Conservation (phyloP, 2,329 filamentous ascomycete species). For the Endocalyx cinctus region DNA sequence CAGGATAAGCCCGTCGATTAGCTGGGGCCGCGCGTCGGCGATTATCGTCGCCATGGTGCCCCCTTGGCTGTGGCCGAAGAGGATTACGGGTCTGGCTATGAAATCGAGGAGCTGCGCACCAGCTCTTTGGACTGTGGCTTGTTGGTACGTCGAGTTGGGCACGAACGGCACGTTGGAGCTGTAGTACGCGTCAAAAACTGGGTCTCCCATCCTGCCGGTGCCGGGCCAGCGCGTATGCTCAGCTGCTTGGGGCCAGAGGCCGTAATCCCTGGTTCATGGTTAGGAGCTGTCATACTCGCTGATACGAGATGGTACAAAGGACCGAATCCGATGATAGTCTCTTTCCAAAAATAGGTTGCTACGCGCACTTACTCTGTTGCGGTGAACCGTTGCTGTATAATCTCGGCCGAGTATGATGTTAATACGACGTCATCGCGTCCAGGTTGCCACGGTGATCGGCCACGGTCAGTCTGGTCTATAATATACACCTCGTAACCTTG, state of each 20-base stretch:
- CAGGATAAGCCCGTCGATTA: conserved; percentile 36
- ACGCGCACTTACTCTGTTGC: too few species aligned
- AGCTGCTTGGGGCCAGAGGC: conserved; percentile 34
- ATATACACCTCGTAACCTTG: conserved; percentile 44
- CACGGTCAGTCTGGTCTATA: conserved; percentile 41
- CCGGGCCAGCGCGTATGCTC: conserved; percentile 41
- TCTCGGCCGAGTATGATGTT: conserved; percentile 27
- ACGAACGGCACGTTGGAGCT: conserved; percentile 34
- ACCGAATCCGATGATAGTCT: too few species aligned
- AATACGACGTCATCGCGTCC: conserved; percentile 18
- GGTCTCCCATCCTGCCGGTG: conserved; percentile 32
- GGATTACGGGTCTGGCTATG: conserved; percentile 35
- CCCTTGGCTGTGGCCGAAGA: conserved; percentile 43
- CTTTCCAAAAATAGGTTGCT: too few species aligned
- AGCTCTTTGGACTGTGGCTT: conserved; percentile 32
- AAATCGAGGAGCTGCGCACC: conserved; percentile 38
- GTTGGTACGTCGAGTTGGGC: conserved; percentile 27
- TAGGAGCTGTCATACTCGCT: too few species aligned
- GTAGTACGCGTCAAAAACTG: conserved; percentile 38
- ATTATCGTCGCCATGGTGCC: conserved; percentile 37
- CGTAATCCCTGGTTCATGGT: too few species aligned
- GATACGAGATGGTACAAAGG: too few species aligned
- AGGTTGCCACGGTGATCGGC: conserved; percentile 38
- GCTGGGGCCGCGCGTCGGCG: conserved; percentile 35
- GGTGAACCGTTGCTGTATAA: conserved; percentile 34